A percentile compares a stretch with the other conserved stretches of the same genome.
Evolutionary conservation across 495 filamentous ascomycete species (phyloP).

Genomic region (Friedmanniomyces endolithicus): DNA sequence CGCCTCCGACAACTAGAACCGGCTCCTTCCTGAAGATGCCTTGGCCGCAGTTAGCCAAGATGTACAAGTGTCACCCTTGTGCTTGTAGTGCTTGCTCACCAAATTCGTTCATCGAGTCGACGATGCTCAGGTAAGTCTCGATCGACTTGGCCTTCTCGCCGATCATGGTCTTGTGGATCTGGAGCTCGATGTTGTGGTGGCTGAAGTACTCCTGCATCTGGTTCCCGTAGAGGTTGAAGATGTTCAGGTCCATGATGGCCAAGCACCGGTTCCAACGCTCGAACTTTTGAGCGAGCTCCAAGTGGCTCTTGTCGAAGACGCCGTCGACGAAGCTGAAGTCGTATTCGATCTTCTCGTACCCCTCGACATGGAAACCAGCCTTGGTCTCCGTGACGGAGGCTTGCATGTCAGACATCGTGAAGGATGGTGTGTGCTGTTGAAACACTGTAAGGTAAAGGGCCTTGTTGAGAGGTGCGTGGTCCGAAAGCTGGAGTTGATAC

Average conservation of each 20-base stretch:
- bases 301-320: slow-evolving; percentile 42
- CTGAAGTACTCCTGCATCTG: slow-evolving; percentile 48
- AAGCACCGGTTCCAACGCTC: slow-evolving; percentile 44
- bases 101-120: slow-evolving; percentile 52
- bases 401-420: slow-evolving; percentile 47
- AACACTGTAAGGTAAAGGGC: background rate
- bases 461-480: background rate
- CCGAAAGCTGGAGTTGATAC: background rate
- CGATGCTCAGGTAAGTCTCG: slow-evolving; percentile 46
- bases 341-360: slow-evolving; percentile 55
- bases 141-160: slow-evolving; percentile 54
- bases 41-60: background rate
- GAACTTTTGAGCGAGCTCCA: slow-evolving; percentile 45
- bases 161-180: slow-evolving; percentile 51
- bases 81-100: slow-evolving; percentile 31
- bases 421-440: slow-evolving; percentile 4
- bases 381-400: slow-evolving; percentile 43
- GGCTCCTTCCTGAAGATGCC: slow-evolving; percentile 36
- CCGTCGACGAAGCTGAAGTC: slow-evolving; percentile 54
- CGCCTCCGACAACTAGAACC: slow-evolving; percentile 52
- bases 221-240: slow-evolving; percentile 45
- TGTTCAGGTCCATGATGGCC: slow-evolving; percentile 49
- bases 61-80: background rate
- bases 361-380: slow-evolving; percentile 47
- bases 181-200: slow-evolving; percentile 40